A percentile compares a stretch with the other conserved stretches of the same genome.
phyloP scores from a whole-genome alignment of 495 filamentous ascomycete species.

The Penicillium mononematosum region DNA sequence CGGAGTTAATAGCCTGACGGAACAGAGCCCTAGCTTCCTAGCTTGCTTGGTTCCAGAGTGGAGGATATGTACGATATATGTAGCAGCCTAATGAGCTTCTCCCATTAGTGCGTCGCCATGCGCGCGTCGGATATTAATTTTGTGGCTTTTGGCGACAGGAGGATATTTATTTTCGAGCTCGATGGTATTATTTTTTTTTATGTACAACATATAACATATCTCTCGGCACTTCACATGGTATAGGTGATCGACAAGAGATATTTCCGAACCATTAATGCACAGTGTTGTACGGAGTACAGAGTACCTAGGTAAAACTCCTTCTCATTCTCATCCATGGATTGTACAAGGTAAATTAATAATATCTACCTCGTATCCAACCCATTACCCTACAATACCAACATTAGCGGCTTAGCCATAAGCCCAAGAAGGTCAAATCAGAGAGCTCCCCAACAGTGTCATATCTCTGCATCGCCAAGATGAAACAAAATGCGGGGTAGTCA shows the following conservation, averaged over 20 bases:
- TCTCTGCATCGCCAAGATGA: background rate
- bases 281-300: background rate
- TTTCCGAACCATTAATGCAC: background rate
- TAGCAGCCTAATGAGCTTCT: background rate
- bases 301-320: background rate
- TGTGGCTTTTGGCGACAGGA: slow-evolving; percentile 6
- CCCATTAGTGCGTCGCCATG: slow-evolving; percentile 12
- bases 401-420: background rate
- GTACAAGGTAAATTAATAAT: no score
- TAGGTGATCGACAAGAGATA: background rate
- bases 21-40: background rate
- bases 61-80: background rate
- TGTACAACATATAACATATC: background rate
- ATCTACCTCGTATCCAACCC: background rate
- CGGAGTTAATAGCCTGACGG: background rate
- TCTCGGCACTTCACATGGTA: background rate
- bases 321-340: no score
- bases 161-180: background rate
- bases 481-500: slow-evolving; percentile 24
- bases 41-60: background rate
- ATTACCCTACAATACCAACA: background rate
- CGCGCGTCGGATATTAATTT: slow-evolving; percentile 16
- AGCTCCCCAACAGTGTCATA: background rate
- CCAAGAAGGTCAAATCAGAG: background rate
- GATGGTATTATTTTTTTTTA: background rate